These are phyloP conservation scores for Jaenimonas drosophilae DNA, from an alignment of 208 protist genomes.

Conservation along the genomic window DNA sequence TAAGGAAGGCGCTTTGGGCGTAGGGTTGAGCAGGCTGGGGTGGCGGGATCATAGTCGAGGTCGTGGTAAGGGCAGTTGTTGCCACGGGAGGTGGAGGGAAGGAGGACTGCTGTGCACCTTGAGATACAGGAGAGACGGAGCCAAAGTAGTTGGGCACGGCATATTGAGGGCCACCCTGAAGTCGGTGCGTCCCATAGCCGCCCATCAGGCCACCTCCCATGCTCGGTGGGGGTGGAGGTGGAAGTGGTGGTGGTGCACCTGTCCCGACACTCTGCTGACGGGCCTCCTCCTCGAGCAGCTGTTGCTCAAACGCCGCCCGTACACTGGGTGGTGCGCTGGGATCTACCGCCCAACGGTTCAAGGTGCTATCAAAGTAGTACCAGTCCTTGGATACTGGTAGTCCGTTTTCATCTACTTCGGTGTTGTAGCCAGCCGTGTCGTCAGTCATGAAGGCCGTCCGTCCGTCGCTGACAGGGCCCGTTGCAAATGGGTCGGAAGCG, in stretches of 20 bases:
- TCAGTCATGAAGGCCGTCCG: not conserved
- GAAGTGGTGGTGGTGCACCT: conserved; percentile 20
- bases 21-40: too few species aligned
- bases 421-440: conserved; percentile 13
- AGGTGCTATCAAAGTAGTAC: conserved; percentile 68
- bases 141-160: conserved; percentile 61
- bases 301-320: conserved; percentile 38
- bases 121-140: not conserved
- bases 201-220: conserved; percentile 4
- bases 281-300: conserved; percentile 47
- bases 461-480: conserved; percentile 1
- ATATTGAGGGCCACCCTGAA: conserved; percentile 34
- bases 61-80: not conserved
- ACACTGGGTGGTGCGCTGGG: conserved; percentile 61
- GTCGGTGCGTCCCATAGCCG: not conserved
- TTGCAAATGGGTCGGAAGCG: not conserved
- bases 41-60: not conserved
- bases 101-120: not conserved
- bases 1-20: too few species aligned
- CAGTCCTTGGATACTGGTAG: conserved; percentile 72
- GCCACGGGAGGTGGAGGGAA: not conserved
- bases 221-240: conserved; percentile 6
- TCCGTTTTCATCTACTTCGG: conserved; percentile 72
- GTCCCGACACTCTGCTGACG: conserved; percentile 28
- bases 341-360: conserved; percentile 67